Evolutionary conservation across 768 basidiomycete genomes (phyloP), one percentile per base, ranked within the genome.

Genomic region (Sporobolomyces phaffii): DNA sequence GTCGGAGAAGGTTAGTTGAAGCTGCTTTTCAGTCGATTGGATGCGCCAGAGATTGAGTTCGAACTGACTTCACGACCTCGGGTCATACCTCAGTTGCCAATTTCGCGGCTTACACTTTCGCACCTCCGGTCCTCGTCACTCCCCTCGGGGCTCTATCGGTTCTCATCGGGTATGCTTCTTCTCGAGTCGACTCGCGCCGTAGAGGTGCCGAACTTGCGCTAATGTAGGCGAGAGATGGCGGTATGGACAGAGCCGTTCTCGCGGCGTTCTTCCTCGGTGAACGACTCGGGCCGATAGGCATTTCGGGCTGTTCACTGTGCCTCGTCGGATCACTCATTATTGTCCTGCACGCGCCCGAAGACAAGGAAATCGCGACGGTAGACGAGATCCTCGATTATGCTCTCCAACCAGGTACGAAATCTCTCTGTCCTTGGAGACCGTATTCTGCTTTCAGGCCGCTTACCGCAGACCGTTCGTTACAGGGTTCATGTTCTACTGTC

Each of bases 31-130:
- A n/a, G n/a, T n/a, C n/a, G n/a, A n/a, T n/a, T n/a, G n/a, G n/a
- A n/a, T n/a, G n/a, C n/a, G n/a, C n/a, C n/a, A n/a, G n/a, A n/a
- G n/a, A n/a, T n/a, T n/a, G n/a, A n/a, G n/a, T n/a, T n/a, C n/a
- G n/a, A n/a, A 50, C 28, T 36, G 56, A 51, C 61, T 44, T n/a
- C 36, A 20, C 15, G 17, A n/a, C 10, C 62, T 29, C 17, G 24
- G 3, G 13, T 22, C 1, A 24, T 28, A 20, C 11, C n/a, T 5
- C 70, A 82, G 80, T 81, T 33, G 80, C 80, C 51, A 82, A 82
- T 79, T 98, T 98, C 78, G 91, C 93, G 10, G 94, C 94, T 11
- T 97, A 97, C 77, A 89, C 91, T 0, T 99, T 97, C 73, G 96
- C 96, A 2, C 96, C 94, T 67, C 90, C 96, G 73, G 93, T 97